Percentiles rank a stretch among this genome's conserved stretches.
Evolutionary conservation across 345 rosid genomes (phyloP).

Genomic region (Moringa oleifera): DNA sequence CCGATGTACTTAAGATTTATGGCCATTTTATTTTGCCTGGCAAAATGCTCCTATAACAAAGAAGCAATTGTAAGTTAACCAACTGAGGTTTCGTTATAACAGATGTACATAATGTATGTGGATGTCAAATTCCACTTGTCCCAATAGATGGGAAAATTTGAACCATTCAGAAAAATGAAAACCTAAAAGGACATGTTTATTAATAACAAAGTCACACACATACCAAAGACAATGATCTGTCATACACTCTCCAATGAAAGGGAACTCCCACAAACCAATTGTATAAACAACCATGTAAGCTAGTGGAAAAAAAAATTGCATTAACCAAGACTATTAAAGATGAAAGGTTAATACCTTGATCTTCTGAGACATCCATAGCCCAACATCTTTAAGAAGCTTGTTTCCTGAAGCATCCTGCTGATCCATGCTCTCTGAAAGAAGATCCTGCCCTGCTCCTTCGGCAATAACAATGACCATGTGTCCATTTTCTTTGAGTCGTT

Average conservation of each 20-base stretch:
- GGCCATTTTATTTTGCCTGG: conserved; percentile 37
- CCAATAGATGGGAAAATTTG: too few species aligned
- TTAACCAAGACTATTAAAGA: not conserved
- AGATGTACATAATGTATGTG: not conserved
- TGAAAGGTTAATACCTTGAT: conserved; percentile 44
- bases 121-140: too few species aligned
- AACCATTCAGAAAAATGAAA: not conserved
- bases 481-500: conserved; percentile 65
- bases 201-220: too few species aligned
- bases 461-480: conserved; percentile 88
- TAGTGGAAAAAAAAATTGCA: not conserved
- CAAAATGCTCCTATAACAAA: conserved; percentile 49
- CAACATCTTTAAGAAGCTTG: conserved; percentile 75
- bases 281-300: not conserved
- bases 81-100: not conserved
- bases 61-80: not conserved
- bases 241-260: not conserved
- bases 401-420: conserved; percentile 83
- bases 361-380: conserved; percentile 66
- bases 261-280: not conserved
- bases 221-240: not conserved
- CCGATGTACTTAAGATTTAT: conserved; percentile 86
- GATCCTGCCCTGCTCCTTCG: conserved; percentile 92
- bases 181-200: not conserved
- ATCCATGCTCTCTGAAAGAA: conserved; percentile 45